Evolutionary conservation across 2,329 filamentous ascomycete genomes (phyloP).

Genomic region (Aureobasidium sp.): DNA sequence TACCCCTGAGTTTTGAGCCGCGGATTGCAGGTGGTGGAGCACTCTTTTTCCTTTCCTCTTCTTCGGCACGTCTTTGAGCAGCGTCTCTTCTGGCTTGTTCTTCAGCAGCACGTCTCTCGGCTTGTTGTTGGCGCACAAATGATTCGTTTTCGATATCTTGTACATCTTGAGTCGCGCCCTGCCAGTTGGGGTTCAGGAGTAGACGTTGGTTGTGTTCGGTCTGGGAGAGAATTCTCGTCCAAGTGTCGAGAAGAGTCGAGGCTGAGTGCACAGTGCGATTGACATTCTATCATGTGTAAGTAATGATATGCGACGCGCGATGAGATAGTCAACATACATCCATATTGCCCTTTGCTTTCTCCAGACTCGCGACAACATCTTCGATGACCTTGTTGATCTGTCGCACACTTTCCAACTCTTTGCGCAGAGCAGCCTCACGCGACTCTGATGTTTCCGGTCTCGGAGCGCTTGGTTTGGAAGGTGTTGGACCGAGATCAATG

Average conservation of each 20-base stretch:
- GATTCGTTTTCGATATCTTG: slow-evolving; percentile 88
- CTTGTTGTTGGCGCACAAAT: slow-evolving; percentile 76
- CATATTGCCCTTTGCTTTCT: slow-evolving; percentile 82
- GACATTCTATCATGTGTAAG: slow-evolving; percentile 69
- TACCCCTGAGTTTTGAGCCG: slow-evolving; percentile 39
- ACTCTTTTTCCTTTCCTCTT: slow-evolving; percentile 62
- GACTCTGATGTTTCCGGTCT: slow-evolving; percentile 67
- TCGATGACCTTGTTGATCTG: slow-evolving; percentile 93
- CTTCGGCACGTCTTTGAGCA: slow-evolving; percentile 59
- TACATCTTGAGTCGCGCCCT: slow-evolving; percentile 88
- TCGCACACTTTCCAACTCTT: slow-evolving; percentile 84
- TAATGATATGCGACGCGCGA: neutral
- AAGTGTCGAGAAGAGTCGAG: slow-evolving; percentile 91
- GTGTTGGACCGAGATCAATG: slow-evolving; percentile 13
- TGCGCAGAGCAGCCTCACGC: slow-evolving; percentile 77
- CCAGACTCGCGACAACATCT: slow-evolving; percentile 74
- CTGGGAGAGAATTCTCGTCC: slow-evolving; percentile 96
- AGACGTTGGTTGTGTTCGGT: slow-evolving; percentile 98
- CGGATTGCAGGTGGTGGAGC: slow-evolving; percentile 44
- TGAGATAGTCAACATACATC: slow-evolving; percentile 54
- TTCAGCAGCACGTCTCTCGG: slow-evolving; percentile 79
- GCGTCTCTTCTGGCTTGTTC: slow-evolving; percentile 83
- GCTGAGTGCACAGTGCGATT: slow-evolving; percentile 87
- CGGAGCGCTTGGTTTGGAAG: slow-evolving; percentile 10
- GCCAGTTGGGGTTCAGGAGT: slow-evolving; percentile 89